Conservation (phyloP, 768 basidiomycete genomes). For the Austroboletus festivus region DNA sequence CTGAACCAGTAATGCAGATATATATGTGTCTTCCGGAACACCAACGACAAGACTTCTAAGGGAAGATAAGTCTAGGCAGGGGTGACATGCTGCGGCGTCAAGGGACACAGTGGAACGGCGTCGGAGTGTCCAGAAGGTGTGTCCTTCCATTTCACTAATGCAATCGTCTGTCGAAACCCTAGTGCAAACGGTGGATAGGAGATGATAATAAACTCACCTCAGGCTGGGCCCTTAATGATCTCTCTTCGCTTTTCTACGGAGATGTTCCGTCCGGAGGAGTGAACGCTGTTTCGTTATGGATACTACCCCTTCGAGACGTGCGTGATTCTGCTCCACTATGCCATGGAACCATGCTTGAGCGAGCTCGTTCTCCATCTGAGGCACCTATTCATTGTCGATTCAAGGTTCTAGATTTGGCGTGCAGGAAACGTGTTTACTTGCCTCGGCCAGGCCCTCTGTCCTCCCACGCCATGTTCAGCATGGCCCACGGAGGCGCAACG, state of each 20-base stretch:
- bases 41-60: conserved; percentile 76
- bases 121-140: conserved; percentile 61
- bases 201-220: conserved; percentile 68
- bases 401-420: conserved; percentile 11
- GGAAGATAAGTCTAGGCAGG: conserved; percentile 71
- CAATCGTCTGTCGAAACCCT: no score
- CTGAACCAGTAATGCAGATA: conserved; percentile 78
- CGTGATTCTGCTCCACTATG: conserved; percentile 37
- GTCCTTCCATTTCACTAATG: no score
- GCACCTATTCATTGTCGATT: conserved; percentile 9
- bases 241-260: conserved; percentile 74
- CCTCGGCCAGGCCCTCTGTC: conserved; percentile 72
- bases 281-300: conserved; percentile 34
- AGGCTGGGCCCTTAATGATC: conserved; percentile 68
- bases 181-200: conserved; percentile 60
- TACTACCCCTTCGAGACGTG: conserved; percentile 25
- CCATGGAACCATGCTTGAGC: conserved; percentile 71
- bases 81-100: conserved; percentile 37
- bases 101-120: conserved; percentile 40
- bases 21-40: conserved; percentile 83
- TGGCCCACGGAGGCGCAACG: conserved; percentile 57
- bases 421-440: conserved; percentile 28
- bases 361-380: conserved; percentile 77
- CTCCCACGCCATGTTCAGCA: conserved; percentile 82
- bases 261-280: conserved; percentile 53